Base-by-base conservation (phyloP, 2,329 filamentous ascomycete species). In the Diplocarpon rosae region DNA sequence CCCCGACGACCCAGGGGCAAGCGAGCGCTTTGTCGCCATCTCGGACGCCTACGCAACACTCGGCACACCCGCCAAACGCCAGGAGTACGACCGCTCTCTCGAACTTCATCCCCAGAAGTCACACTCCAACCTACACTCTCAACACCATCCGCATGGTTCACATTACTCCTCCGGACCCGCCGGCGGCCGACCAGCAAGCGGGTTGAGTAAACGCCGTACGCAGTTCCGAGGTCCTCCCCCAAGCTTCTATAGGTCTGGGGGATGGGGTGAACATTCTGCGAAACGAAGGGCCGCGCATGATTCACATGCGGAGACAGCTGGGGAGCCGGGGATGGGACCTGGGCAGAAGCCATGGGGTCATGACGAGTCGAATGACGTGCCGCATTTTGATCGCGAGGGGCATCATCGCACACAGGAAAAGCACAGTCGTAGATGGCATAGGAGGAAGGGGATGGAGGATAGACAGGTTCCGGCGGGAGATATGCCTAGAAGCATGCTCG, bases 161-260 rank as follows among this genome's bases (percentile, higher is more conserved):
- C 78, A 75, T 64, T 71, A 72, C 59, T 78, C 71, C 55, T 66
- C 68, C 13, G 67, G 70, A 42, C 83, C 78, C 0, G 81, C 80
- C 2, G 86, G 86, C 41, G 79, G 82, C 1, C 77, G 92, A 0
- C 80, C 89, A 0, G 79, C 92, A 0, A 86, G 78, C 1, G 92
- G 92, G 0, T 69, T 98, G 28, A 88, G 81, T 61, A 76, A 82
- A 33, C 76, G 90, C 17, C 72, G 86, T 2, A 77, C 79, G 2
- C 72, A 80, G 4, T 95, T 93, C 64, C 76, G 76, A 15, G 90
- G 90, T 0, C 90, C 92, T 3, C 89, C 92, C 40, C 89, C 90
- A 0, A 85, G 79, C 52, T 96, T 95, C 67, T 95, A 87, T 64
- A 75, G 81, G 14, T 80, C 74, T 49, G 88, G 87, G 4, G 86